phyloP scores from a whole-genome alignment of 176 grass and related monocot species.

The Themeda triandra region DNA sequence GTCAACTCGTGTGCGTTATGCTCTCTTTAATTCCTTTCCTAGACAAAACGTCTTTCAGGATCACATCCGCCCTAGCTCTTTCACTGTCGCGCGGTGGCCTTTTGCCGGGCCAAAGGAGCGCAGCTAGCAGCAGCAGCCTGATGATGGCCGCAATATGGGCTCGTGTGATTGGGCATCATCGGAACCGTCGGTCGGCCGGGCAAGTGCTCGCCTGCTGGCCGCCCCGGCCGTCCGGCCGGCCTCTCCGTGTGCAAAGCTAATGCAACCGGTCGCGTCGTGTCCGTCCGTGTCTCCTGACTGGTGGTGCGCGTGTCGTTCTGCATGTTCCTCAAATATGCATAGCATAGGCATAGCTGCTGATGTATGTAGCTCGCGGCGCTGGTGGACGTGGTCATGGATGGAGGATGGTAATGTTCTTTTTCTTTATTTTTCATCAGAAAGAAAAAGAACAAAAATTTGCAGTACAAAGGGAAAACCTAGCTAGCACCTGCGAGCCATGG shows the following conservation, averaged over 20 bases:
- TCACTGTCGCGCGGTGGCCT: slow-evolving; percentile 27
- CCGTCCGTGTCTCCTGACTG: not conserved
- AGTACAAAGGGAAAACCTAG: no score
- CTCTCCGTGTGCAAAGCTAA: not conserved
- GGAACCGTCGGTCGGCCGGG: not conserved
- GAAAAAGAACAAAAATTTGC: no score
- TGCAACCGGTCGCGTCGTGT: not conserved
- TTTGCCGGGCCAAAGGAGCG: slow-evolving; percentile 23
- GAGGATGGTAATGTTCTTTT: no score
- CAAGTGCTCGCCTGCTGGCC: not conserved
- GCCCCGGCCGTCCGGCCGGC: not conserved
- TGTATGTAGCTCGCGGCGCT: no score
- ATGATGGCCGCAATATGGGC: slow-evolving; percentile 39
- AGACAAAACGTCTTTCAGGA: slow-evolving; percentile 37
- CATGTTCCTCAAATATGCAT: no score
- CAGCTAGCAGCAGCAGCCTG: slow-evolving; percentile 9
- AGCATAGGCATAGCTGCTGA: no score
- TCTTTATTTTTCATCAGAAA: no score
- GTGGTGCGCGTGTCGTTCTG: not conserved
- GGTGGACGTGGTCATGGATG: no score
- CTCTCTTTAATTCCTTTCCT: slow-evolving; percentile 10
- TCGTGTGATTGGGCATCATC: slow-evolving; percentile 33
- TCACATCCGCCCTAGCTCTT: slow-evolving; percentile 19
- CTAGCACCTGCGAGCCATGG: no score
- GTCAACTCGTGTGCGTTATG: slow-evolving; percentile 24